Base-by-base conservation (phyloP, 148 eudicot species). In the Limonium bicolor region DNA sequence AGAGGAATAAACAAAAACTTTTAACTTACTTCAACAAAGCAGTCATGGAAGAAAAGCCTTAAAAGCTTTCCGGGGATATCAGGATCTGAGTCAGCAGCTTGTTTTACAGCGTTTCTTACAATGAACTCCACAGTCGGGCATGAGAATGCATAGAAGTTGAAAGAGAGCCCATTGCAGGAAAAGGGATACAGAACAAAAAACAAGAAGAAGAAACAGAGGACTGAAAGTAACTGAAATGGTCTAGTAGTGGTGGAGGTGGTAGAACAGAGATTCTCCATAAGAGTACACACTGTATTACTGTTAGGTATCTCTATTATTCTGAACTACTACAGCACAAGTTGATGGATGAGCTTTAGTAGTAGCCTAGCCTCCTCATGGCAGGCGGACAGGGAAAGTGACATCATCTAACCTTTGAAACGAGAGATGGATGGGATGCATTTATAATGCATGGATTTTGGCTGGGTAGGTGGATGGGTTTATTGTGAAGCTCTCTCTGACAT, bases 1-100 rank as follows among this genome's bases (percentile, higher is more conserved):
- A 8, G 7, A 19, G 46, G 6, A 41, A 25, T 29, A 29, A 8
- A 7, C 3, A 29, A 2, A 29, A n/a, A 29, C 33, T 7, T 0
- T 8, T 29, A 22, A 53, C 60, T 63, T 35, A 81, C 92, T 58
- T 81, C 64, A 0, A 81, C 78, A 37, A 81, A 73, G 67, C 92
- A 81, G 56, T 81, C 92, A 50, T 81, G 92, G 32, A 81, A 81
- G 48, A 77, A 56, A 41, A 81, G 46, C 27, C 85, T 64, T 23
- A 81, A 69, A 25, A 81, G 69, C 62, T 68, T 81, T 23, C 68
- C 76, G 4, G 78, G 92, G 20, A 81, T 34, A 6, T 70, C 59
- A 3, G 76, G 68, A 42, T 81, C 81, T 30, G 35, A 12, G 20
- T 66, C 58, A 45, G 81, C 41, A 29, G 92, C 85, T 50, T 76